A percentile compares a stretch with the other conserved stretches of the same genome.
phyloP scores from a whole-genome alignment of 805 yeast genomes.

The Myxozyma kluyveri region DNA sequence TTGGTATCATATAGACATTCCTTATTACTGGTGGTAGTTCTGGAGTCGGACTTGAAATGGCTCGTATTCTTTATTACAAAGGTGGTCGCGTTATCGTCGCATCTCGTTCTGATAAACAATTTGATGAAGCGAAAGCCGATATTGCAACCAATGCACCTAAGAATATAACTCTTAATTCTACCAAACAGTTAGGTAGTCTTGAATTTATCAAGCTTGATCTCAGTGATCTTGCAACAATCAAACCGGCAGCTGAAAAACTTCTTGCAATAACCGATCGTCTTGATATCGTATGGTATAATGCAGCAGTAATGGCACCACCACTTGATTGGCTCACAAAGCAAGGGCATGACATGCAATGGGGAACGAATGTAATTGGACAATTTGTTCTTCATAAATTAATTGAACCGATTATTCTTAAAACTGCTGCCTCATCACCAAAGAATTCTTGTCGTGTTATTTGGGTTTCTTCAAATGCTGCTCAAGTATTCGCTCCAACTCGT shows the following conservation, averaged over 20 bases:
- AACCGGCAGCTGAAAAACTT: slow-evolving; percentile 40
- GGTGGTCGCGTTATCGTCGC: slow-evolving; percentile 17
- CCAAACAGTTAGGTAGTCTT: slow-evolving; percentile 8
- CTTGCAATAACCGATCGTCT: slow-evolving; percentile 34
- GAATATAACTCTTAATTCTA: neutral
- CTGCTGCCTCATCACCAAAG: slow-evolving; percentile 33
- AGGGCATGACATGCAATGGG: slow-evolving; percentile 48
- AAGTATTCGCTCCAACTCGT: slow-evolving; percentile 33
- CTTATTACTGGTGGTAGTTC: slow-evolving; percentile 21
- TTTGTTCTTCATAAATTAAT: slow-evolving; percentile 44
- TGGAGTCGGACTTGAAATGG: slow-evolving; percentile 21
- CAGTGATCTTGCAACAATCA: slow-evolving; percentile 36
- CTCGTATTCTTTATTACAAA: slow-evolving; percentile 10
- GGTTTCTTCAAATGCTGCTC: slow-evolving; percentile 44
- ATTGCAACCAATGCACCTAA: neutral
- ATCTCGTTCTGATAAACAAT: slow-evolving; percentile 7
- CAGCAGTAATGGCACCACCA: slow-evolving; percentile 42
- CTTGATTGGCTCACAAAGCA: slow-evolving; percentile 39
- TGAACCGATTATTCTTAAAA: slow-evolving; percentile 41
- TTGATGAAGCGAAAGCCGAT: slow-evolving; percentile 9
- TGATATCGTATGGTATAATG: slow-evolving; percentile 45
- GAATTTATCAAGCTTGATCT: slow-evolving; percentile 19
- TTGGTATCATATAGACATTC: slow-evolving; percentile 33
- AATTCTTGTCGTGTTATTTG: slow-evolving; percentile 44
- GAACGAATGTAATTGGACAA: slow-evolving; percentile 50